These are phyloP conservation scores for Obba rivulosa DNA, from an alignment of 768 basidiomycete genomes.

Conservation along the genomic window DNA sequence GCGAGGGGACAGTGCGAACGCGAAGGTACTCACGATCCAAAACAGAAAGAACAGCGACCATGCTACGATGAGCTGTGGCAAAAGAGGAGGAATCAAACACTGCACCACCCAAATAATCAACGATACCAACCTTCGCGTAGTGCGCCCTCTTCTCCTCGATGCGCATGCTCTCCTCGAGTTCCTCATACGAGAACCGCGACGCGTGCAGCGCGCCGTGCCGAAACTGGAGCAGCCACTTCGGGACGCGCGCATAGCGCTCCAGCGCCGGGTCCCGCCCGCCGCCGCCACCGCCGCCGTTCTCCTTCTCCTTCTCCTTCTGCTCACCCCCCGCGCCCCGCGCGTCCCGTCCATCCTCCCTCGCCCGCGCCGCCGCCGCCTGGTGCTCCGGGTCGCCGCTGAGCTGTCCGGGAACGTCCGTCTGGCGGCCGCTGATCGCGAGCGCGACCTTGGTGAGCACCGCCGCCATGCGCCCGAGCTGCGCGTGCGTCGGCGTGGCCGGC, in stretches of 20 bases:
- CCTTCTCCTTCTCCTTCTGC: not conserved
- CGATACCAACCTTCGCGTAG: slow-evolving; percentile 41
- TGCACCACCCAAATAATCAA: not conserved
- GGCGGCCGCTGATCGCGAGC: slow-evolving; percentile 30
- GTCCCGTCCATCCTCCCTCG: not conserved
- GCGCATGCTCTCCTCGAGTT: slow-evolving; percentile 13
- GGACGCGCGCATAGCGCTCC: slow-evolving; percentile 3
- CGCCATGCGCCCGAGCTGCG: slow-evolving; percentile 54
- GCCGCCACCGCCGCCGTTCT: not conserved
- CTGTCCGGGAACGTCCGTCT: slow-evolving; percentile 14
- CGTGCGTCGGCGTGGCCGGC: slow-evolving; percentile 41
- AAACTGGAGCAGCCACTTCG: slow-evolving; percentile 16
- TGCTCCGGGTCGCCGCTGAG: slow-evolving; percentile 2
- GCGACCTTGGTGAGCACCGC: slow-evolving; percentile 49
- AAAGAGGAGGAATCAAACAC: too few species aligned
- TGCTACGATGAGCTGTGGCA: slow-evolving; percentile 37
- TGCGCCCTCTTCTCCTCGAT: slow-evolving; percentile 49
- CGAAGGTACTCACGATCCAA: slow-evolving; percentile 53
- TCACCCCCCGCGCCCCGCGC: not conserved
- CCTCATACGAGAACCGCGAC: slow-evolving; percentile 10
- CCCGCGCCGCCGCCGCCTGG: not conserved
- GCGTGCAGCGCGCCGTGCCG: slow-evolving; percentile 5
- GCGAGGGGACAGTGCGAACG: not conserved
- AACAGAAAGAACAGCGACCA: slow-evolving; percentile 65
- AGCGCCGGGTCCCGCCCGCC: not conserved